These are phyloP conservation scores for Xerocomus potaroensis DNA, from an alignment of 768 basidiomycete species.

Conservation along the genomic window DNA sequence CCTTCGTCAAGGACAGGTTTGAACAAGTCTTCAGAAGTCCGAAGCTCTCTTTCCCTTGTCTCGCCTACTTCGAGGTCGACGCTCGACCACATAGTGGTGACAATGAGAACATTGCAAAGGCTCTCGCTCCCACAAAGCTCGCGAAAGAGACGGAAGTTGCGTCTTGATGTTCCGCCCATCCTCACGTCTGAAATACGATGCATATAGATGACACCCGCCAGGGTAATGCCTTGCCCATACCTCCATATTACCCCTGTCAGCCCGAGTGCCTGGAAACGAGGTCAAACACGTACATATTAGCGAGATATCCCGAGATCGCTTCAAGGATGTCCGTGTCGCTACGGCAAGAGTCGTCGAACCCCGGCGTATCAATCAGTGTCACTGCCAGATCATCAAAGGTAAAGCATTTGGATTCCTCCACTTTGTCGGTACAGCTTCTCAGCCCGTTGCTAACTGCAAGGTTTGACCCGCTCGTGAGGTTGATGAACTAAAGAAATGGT, in stretches of 20 bases:
- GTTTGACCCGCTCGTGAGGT: neutral
- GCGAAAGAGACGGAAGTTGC: neutral
- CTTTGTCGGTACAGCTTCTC: neutral
- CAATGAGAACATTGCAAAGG: neutral
- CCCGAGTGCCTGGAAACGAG: too few species aligned
- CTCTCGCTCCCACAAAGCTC: neutral
- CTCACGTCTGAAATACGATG: neutral
- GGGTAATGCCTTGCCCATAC: neutral
- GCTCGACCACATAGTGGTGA: neutral
- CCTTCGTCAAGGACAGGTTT: neutral
- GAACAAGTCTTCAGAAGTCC: neutral
- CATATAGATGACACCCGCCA: neutral
- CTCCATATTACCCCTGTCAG: neutral
- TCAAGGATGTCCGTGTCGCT: slow-evolving; percentile 1
- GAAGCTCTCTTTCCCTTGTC: neutral
- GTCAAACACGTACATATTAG: neutral
- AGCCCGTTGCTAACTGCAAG: neutral
- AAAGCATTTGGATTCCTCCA: neutral
- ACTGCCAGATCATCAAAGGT: neutral
- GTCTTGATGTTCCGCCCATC: neutral
- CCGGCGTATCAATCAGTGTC: slow-evolving; percentile 1
- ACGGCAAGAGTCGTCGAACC: neutral
- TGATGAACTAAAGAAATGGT: neutral
- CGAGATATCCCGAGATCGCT: neutral
- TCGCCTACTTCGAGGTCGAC: neutral